Percentiles rank a stretch among this genome's conserved stretches.
Conservation (phyloP, 441 rosid genomes). For the Pelargonium citronellum region DNA sequence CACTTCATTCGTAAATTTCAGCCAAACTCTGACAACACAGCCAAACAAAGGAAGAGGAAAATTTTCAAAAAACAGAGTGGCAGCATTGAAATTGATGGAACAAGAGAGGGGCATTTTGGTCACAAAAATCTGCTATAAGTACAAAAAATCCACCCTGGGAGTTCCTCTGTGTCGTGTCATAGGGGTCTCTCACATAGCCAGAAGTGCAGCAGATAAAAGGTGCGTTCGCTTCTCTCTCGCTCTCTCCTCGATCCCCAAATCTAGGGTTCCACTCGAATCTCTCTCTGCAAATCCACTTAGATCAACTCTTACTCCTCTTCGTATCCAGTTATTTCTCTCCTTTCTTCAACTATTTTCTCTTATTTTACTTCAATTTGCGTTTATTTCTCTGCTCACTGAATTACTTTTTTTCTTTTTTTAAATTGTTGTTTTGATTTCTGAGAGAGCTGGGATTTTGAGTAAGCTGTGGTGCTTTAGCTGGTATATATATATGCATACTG, state of each 20-base stretch:
- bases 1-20: background rate
- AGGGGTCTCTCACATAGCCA: background rate
- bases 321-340: background rate
- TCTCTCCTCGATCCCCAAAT: background rate
- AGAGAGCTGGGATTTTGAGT: background rate
- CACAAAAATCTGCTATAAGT: background rate
- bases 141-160: background rate
- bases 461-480: background rate
- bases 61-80: background rate
- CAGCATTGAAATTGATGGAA: background rate
- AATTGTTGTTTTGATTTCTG: background rate
- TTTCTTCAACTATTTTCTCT: background rate
- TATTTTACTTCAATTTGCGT: background rate
- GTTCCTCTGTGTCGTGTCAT: background rate
- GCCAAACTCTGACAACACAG: background rate
- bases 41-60: background rate
- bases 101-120: background rate
- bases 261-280: background rate
- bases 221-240: constrained; percentile 6
- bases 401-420: background rate
- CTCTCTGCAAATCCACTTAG: background rate
- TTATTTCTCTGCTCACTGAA: background rate
- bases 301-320: background rate
- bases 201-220: constrained; percentile 4
- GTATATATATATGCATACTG: background rate